Conservation (phyloP, 345 rosid genomes). For the Bruguiera parviflora region DNA sequence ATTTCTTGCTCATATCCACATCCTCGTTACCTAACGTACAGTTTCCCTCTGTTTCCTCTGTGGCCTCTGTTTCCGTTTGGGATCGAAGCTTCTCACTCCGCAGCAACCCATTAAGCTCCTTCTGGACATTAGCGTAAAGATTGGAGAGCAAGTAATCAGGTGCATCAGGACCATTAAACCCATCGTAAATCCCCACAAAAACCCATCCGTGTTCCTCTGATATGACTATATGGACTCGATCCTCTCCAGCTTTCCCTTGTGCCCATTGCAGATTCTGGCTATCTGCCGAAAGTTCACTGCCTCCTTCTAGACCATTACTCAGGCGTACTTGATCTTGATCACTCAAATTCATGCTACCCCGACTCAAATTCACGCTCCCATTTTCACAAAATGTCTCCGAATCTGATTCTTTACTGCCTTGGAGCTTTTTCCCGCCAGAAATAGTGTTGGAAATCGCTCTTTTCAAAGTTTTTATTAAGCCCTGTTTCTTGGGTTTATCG, state of each 20-base stretch:
- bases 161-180: slow-evolving; percentile 92
- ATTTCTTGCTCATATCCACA: neutral
- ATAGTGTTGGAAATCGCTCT: slow-evolving; percentile 66
- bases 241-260: slow-evolving; percentile 98
- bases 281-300: slow-evolving; percentile 37
- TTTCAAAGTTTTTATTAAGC: slow-evolving; percentile 13
- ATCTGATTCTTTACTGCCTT: slow-evolving; percentile 46
- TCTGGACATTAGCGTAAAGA: slow-evolving; percentile 58
- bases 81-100: slow-evolving; percentile 43
- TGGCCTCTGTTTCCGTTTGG: slow-evolving; percentile 9
- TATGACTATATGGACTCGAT: slow-evolving; percentile 84
- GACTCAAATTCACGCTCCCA: neutral
- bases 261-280: slow-evolving; percentile 84
- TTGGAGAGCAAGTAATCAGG: slow-evolving; percentile 73
- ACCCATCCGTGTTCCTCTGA: slow-evolving; percentile 90
- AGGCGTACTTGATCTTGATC: neutral
- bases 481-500: slow-evolving; percentile 8
- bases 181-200: slow-evolving; percentile 92
- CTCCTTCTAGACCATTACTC: slow-evolving; percentile 4
- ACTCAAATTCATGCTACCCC: slow-evolving; percentile 3
- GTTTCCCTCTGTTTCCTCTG: neutral
- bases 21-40: neutral
- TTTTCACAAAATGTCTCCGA: neutral
- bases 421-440: slow-evolving; percentile 59
- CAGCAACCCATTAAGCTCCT: slow-evolving; percentile 63